Conservation (phyloP, 2,329 filamentous ascomycete genomes). For the Venturia aucupariae region DNA sequence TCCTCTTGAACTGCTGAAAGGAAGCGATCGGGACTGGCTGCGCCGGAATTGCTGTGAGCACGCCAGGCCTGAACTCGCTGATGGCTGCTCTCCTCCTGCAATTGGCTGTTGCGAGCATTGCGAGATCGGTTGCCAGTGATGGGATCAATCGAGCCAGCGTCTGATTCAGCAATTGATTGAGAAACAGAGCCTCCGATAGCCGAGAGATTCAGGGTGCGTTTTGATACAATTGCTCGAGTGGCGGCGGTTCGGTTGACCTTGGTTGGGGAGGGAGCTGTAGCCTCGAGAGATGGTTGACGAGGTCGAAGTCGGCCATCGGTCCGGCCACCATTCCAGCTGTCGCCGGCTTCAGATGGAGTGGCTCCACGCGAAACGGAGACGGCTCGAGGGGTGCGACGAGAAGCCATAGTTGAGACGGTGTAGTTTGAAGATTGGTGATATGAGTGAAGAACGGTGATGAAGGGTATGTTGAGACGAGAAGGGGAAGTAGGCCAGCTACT, state of each 20-base stretch:
- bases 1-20: background rate
- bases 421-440: background rate
- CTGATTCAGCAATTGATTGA: background rate
- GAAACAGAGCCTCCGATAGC: background rate
- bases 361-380: background rate
- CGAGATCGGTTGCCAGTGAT: background rate
- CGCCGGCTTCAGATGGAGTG: background rate
- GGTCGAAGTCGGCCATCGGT: background rate
- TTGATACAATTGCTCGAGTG: background rate
- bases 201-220: background rate
- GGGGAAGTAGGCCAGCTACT: constrained; percentile 1
- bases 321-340: background rate
- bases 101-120: background rate
- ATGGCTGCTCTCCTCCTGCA: background rate
- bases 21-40: background rate
- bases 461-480: background rate
- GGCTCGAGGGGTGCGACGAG: background rate
- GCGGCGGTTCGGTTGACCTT: background rate
- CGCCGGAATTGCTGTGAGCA: background rate
- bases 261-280: background rate
- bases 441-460: background rate
- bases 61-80: background rate
- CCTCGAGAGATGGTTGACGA: background rate
- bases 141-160: background rate
- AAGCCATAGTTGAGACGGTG: background rate